Conservation (phyloP, 1,139 yeast species). For the Blastobotrys raffinosifermentans region DNA sequence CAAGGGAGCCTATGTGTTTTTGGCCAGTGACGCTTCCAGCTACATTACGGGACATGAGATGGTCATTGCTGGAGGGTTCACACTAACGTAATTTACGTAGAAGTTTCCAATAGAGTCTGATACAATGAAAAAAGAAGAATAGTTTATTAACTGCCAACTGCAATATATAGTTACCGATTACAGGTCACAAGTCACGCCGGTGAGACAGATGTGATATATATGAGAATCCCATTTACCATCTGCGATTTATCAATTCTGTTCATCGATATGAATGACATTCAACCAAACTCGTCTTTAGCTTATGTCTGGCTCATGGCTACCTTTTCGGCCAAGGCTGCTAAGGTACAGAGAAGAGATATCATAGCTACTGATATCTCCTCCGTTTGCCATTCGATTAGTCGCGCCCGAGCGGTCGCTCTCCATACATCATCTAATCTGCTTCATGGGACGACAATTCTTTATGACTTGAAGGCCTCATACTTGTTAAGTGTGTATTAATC, state of each 20-base stretch:
- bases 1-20: constrained; percentile 73
- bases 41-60: constrained; percentile 75
- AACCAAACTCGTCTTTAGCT: background rate
- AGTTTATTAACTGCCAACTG: no score
- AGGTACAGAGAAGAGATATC: background rate
- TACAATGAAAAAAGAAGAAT: no score
- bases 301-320: background rate
- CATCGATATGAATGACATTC: background rate
- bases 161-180: no score
- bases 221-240: no score
- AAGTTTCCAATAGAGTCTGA: no score
- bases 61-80: constrained; percentile 75
- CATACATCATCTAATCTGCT: background rate
- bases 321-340: background rate
- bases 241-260: background rate
- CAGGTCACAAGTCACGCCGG: no score
- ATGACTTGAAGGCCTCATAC: background rate
- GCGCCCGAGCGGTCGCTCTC: background rate
- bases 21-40: constrained; percentile 72
- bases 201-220: no score
- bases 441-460: constrained; percentile 1
- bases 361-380: background rate
- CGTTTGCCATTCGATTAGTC: background rate
- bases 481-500: background rate
- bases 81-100: no score